Base-by-base conservation (phyloP, 2,329 filamentous ascomycete genomes). In the Colletotrichum eleusines region DNA sequence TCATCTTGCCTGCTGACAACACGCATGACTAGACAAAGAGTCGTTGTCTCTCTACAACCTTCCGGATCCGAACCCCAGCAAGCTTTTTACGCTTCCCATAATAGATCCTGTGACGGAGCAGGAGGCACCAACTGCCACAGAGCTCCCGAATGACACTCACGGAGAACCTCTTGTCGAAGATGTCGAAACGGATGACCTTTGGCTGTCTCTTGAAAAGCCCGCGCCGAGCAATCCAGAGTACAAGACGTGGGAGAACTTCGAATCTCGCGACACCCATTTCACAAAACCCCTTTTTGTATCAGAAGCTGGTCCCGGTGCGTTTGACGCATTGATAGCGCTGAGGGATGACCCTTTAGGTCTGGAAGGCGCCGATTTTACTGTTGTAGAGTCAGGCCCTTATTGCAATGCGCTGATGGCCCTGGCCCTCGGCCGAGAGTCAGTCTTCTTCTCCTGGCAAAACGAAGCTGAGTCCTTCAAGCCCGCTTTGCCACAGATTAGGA, bases 211-310 rank as follows among this genome's bases (percentile, higher is more conserved):
- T 1, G 80, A 83, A 9, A 76, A 80, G 16, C 72, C 76, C 12
- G 59, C 75, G 2, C 63, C 74, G n/a, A 77, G 77, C 5, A 61
- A 72, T 6, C 80, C 84, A 8, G 78, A 81, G 48, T 89, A 90
- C 75, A 87, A 86, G 71, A 91, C 90, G 0, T 96, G 93, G 93
- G 90, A 94, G 74, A 81, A 80, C 1, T 95, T 95, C 75, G 81
- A 85, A 1, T 77, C 80, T 14, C 74, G 80, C 0, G 77, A 82
- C n/a, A 76, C 82, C 6, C 77, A 82, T 5, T 79, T 82, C 12
- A 74, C 78, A 1, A 71, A 65, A 50, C 85, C 88, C 1, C 79
- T 86, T 1, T 91, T 92, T 72, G 81, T 94, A 16, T 91, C 89
- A 3, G 93, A 96, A 79, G 89, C 90, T 35, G 91, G 91, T 0